Conservation (phyloP, 371 early-diverging fungal species). For the Conidiobolus incongruus region DNA sequence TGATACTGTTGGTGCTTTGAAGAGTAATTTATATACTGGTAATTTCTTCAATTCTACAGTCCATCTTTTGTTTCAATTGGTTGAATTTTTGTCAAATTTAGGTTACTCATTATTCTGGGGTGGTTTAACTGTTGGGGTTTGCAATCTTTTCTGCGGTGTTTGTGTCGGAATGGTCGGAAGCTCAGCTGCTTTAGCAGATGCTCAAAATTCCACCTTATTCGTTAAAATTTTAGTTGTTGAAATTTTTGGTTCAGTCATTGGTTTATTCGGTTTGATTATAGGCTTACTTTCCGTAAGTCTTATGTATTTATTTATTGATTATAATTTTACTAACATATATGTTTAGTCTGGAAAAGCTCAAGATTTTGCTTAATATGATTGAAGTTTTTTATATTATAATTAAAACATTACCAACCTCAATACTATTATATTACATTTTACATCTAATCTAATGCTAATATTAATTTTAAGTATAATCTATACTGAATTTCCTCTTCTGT, state of each 20-base stretch:
- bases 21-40: slow-evolving; percentile 41
- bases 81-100: no score
- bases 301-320: background rate
- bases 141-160: slow-evolving; percentile 84
- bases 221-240: slow-evolving; percentile 92
- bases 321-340: slow-evolving; percentile 3
- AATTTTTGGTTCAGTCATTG: slow-evolving; percentile 90
- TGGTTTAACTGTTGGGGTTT: slow-evolving; percentile 83
- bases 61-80: no score
- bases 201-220: slow-evolving; percentile 81
- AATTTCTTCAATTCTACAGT: slow-evolving; percentile 1
- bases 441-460: no score
- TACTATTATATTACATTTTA: no score
- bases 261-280: slow-evolving; percentile 87
- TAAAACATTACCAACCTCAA: no score
- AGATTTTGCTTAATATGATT: slow-evolving; percentile 15
- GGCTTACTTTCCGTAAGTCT: slow-evolving; percentile 39
- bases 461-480: no score
- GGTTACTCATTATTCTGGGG: slow-evolving; percentile 91
- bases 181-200: slow-evolving; percentile 87
- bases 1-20: slow-evolving; percentile 7
- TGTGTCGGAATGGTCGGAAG: slow-evolving; percentile 89
- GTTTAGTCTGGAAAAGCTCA: slow-evolving; percentile 25
- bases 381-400: no score
- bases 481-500: no score